A percentile compares a stretch with the other conserved stretches of the same genome.
Conservation (phyloP, 331 rosid genomes). For the Malus hybrid region DNA sequence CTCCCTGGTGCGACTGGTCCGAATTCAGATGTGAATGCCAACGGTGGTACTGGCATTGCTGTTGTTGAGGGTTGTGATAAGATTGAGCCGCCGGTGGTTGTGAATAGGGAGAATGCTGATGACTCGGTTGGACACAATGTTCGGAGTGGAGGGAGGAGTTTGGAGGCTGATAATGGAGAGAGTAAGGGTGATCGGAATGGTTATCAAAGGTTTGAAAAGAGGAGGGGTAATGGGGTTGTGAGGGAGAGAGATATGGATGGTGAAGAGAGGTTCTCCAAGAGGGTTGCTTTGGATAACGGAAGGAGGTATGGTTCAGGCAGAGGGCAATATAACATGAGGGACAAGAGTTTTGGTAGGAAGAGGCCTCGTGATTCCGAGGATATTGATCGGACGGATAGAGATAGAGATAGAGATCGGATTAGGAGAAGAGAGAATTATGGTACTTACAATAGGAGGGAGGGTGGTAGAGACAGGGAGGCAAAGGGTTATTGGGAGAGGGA, state of each 20-base stretch:
- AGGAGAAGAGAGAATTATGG: slow-evolving; percentile 57
- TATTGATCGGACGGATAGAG: slow-evolving; percentile 56
- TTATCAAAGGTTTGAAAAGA: slow-evolving; percentile 9
- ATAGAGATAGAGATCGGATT: slow-evolving; percentile 21
- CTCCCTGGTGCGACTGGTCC: slow-evolving; percentile 30
- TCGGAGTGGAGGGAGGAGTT: slow-evolving; percentile 14
- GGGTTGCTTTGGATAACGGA: slow-evolving; percentile 36
- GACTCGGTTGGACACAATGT: slow-evolving; percentile 11
- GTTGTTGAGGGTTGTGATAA: slow-evolving; percentile 13
- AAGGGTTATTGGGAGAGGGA: slow-evolving; percentile 98
- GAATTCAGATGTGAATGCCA: slow-evolving; percentile 7
- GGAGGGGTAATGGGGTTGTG: slow-evolving; percentile 8
- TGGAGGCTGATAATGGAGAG: slow-evolving; percentile 20
- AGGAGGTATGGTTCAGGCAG: slow-evolving; percentile 36
- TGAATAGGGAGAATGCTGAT: slow-evolving; percentile 16
- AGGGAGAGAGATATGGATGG: slow-evolving; percentile 26
- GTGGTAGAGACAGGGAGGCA: slow-evolving; percentile 49
- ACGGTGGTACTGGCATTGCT: slow-evolving; percentile 1
- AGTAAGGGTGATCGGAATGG: slow-evolving; percentile 26
- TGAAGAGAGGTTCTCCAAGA: slow-evolving; percentile 54
- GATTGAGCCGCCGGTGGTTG: slow-evolving; percentile 10
- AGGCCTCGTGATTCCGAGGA: slow-evolving; percentile 70
- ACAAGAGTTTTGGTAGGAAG: slow-evolving; percentile 42
- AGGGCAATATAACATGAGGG: slow-evolving; percentile 35
- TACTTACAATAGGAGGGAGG: slow-evolving; percentile 43